Evolutionary conservation across 441 rosid genomes (phyloP).

Genomic region (Hypseocharis bilobata): DNA sequence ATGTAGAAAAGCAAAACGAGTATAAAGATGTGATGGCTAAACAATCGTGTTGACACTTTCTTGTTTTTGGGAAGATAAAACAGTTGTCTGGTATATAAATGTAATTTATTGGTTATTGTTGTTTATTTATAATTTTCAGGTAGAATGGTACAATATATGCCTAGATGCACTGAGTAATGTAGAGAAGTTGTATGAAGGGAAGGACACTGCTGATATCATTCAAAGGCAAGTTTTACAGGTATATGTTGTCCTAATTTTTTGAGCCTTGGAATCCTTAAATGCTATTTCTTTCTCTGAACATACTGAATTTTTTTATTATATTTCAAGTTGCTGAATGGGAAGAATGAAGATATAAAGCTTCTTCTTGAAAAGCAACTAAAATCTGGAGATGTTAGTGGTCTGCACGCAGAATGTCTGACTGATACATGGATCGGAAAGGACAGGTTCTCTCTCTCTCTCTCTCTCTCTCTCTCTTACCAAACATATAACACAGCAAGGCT

Average conservation of each 20-base stretch:
- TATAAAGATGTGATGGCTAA: background rate
- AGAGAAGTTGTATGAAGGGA: constrained; percentile 61
- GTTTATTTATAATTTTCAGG: constrained; percentile 37
- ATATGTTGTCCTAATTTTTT: constrained; percentile 18
- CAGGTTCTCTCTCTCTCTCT: constrained; percentile 45
- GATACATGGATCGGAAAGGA: constrained; percentile 93
- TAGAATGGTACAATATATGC: constrained; percentile 73
- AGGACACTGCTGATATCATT: constrained; percentile 58
- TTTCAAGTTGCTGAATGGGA: constrained; percentile 60
- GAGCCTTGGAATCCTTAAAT: background rate
- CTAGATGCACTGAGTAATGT: constrained; percentile 57
- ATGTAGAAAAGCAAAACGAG: background rate
- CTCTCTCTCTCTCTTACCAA: background rate
- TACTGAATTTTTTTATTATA: constrained; percentile 18
- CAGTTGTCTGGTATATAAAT: background rate
- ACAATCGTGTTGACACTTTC: background rate
- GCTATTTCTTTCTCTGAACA: constrained; percentile 5
- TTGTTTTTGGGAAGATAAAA: background rate
- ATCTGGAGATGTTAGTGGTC: constrained; percentile 60
- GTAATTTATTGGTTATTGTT: constrained; percentile 9
- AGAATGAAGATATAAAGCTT: constrained; percentile 58
- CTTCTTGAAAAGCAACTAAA: constrained; percentile 54
- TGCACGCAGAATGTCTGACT: constrained; percentile 82
- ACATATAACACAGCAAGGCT: constrained; percentile 3
- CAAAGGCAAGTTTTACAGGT: constrained; percentile 75